Percentiles rank a stretch among this genome's conserved stretches.
Evolutionary conservation across 2,329 filamentous ascomycete genomes (phyloP).

Genomic region (Ophiostoma piceae): DNA sequence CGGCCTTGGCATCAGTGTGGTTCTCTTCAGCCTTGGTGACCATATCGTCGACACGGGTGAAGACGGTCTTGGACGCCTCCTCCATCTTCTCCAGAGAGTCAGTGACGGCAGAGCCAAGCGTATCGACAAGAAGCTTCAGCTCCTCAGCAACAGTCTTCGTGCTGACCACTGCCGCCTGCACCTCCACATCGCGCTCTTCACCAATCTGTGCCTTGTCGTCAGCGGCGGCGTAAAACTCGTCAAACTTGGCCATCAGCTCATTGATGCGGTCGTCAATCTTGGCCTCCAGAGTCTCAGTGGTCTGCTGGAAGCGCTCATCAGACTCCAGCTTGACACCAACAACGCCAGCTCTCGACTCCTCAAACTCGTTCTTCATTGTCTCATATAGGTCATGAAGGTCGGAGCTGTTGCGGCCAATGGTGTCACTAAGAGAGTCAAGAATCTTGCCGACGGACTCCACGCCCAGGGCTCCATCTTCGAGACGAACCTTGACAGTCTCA

Average conservation of each 20-base stretch:
- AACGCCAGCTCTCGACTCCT: conserved; percentile 74
- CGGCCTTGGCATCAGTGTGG: conserved; percentile 65
- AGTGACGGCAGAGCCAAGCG: conserved; percentile 71
- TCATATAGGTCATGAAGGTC: conserved; percentile 68
- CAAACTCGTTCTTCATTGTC: conserved; percentile 77
- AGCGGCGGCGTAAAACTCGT: conserved; percentile 70
- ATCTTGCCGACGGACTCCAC: conserved; percentile 68
- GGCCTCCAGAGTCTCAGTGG: conserved; percentile 48
- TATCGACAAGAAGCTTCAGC: conserved; percentile 78
- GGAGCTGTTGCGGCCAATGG: conserved; percentile 53
- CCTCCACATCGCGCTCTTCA: conserved; percentile 66
- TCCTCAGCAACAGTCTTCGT: conserved; percentile 83
- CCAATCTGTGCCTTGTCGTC: conserved; percentile 69
- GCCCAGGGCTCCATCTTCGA: conserved; percentile 68
- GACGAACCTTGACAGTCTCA: conserved; percentile 66
- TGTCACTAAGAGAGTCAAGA: conserved; percentile 61
- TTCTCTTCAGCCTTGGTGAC: conserved; percentile 69
- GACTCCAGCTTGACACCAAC: conserved; percentile 76
- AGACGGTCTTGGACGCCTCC: conserved; percentile 81
- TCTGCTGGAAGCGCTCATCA: conserved; percentile 67
- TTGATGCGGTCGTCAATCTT: conserved; percentile 63
- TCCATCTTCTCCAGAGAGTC: conserved; percentile 83
- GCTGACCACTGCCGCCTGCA: conserved; percentile 66
- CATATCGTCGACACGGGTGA: conserved; percentile 74
- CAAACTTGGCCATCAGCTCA: conserved; percentile 80